phyloP scores from a whole-genome alignment of 257 asterid species.

The Fraxinus americana region DNA sequence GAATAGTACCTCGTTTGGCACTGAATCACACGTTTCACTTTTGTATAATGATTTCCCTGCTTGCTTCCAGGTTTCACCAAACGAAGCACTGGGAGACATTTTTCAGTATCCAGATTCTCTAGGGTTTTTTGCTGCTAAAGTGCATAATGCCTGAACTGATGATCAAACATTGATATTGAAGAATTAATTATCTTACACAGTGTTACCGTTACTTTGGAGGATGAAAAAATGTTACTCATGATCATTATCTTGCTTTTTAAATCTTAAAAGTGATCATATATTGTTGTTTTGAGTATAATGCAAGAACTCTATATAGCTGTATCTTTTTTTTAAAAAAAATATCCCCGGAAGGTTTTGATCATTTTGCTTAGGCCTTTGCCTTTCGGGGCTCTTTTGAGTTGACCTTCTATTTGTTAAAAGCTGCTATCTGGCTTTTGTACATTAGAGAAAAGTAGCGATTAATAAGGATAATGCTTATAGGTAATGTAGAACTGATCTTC shows the following conservation, averaged over 20 bases:
- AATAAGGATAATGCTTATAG: no score
- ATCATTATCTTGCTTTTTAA: background rate
- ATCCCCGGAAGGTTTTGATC: no score
- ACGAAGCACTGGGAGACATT: slow-evolving; percentile 15
- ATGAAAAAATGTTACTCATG: no score
- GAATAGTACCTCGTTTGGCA: slow-evolving; percentile 9
- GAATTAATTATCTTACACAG: no score
- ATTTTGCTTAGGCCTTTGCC: no score
- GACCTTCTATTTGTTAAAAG: no score
- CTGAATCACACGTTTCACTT: slow-evolving; percentile 26
- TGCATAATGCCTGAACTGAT: slow-evolving; percentile 34
- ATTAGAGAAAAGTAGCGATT: no score
- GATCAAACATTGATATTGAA: background rate
- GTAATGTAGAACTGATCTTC: no score
- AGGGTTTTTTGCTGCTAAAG: slow-evolving; percentile 31
- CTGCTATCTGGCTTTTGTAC: no score
- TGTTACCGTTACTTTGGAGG: background rate
- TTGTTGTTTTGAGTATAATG: background rate
- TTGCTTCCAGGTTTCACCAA: slow-evolving; percentile 23
- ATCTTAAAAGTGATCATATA: background rate
- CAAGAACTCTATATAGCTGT: no score
- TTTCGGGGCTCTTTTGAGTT: no score
- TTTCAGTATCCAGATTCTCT: slow-evolving; percentile 39
- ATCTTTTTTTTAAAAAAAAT: no score
- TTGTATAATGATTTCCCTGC: slow-evolving; percentile 22